Conservation (phyloP, 2,329 filamentous ascomycete genomes). For the Ascochyta clinopodiicola region DNA sequence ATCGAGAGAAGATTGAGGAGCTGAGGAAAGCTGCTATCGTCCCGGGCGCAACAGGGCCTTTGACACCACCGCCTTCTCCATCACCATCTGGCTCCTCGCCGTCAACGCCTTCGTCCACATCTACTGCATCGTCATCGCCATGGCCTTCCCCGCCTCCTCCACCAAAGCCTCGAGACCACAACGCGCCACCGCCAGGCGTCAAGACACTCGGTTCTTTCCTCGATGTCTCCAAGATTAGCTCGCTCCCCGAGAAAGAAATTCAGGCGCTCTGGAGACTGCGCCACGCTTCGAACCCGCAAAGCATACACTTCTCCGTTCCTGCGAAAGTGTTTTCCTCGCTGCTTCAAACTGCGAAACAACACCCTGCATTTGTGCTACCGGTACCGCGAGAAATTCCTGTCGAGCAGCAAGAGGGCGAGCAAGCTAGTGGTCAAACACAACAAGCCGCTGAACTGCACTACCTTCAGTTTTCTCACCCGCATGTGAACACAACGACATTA, state of each 20-base stretch:
- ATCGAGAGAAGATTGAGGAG: conserved; percentile 80
- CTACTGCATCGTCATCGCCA: conserved; percentile 22
- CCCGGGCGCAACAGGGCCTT: conserved; percentile 56
- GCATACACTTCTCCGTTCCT: conserved; percentile 85
- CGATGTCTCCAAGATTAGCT: conserved; percentile 77
- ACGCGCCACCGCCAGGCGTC: conserved; percentile 56
- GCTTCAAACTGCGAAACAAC: conserved; percentile 70
- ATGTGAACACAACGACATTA: conserved; percentile 63
- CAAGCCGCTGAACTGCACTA: conserved; percentile 92
- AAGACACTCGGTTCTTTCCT: conserved; percentile 73
- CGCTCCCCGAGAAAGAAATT: conserved; percentile 80
- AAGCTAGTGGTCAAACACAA: conserved; percentile 30
- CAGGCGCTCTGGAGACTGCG: conserved; percentile 88
- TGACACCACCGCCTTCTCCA: conserved; percentile 34
- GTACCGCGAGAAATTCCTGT: conserved; percentile 66
- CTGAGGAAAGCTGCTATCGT: conserved; percentile 72
- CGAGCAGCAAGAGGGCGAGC: conserved; percentile 26
- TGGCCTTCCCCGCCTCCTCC: conserved; percentile 37
- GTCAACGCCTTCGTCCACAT: conserved; percentile 11
- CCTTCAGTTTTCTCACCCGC: conserved; percentile 93
- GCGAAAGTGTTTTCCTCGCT: conserved; percentile 76
- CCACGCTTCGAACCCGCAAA: conserved; percentile 74
- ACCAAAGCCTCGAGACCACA: conserved; percentile 33
- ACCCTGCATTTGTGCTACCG: conserved; percentile 91
- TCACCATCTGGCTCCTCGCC: conserved; percentile 13